Conservation (phyloP, 768 basidiomycete genomes). For the Naematelia aurantialba region DNA sequence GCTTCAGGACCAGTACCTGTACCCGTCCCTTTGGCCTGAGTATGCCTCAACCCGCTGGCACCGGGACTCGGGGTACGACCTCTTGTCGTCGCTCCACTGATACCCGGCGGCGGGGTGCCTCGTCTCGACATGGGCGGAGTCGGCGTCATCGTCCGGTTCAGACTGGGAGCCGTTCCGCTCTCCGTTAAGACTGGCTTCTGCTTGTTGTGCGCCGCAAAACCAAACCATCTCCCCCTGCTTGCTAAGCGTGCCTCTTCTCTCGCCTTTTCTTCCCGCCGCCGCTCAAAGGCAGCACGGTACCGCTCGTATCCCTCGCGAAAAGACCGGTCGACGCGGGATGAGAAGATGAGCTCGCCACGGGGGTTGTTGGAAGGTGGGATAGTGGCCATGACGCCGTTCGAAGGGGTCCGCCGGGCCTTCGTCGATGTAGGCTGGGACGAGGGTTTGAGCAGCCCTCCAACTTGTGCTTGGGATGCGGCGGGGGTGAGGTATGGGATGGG, state of each 20-base stretch:
- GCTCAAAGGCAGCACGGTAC: slow-evolving; percentile 82
- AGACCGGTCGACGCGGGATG: slow-evolving; percentile 70
- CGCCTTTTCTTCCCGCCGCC: slow-evolving; percentile 60
- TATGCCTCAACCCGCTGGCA: slow-evolving; percentile 3
- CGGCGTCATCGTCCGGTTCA: slow-evolving; percentile 5
- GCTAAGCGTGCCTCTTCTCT: slow-evolving; percentile 20
- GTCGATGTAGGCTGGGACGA: slow-evolving; percentile 49
- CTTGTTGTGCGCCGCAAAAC: background rate
- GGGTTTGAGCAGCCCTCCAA: too few species aligned
- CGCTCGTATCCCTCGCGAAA: slow-evolving; percentile 92
- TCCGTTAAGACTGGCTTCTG: slow-evolving; percentile 2
- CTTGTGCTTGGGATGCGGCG: slow-evolving; percentile 13
- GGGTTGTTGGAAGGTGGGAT: slow-evolving; percentile 87
- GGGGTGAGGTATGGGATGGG: slow-evolving; percentile 56
- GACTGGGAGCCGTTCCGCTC: background rate
- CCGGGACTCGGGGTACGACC: slow-evolving; percentile 1
- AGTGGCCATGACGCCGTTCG: slow-evolving; percentile 58
- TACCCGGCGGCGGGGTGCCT: slow-evolving; percentile 25
- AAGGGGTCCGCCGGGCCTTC: slow-evolving; percentile 28
- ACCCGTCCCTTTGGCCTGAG: background rate
- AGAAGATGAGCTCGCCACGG: slow-evolving; percentile 94
- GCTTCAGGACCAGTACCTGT: slow-evolving; percentile 1
- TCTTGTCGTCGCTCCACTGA: background rate
- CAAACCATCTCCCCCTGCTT: background rate
- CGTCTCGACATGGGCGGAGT: slow-evolving; percentile 31